A percentile compares a stretch with the other conserved stretches of the same genome.
These are phyloP conservation scores for Plasmodium adleri DNA, from an alignment of 169 alveolate species.

Conservation along the genomic window DNA sequence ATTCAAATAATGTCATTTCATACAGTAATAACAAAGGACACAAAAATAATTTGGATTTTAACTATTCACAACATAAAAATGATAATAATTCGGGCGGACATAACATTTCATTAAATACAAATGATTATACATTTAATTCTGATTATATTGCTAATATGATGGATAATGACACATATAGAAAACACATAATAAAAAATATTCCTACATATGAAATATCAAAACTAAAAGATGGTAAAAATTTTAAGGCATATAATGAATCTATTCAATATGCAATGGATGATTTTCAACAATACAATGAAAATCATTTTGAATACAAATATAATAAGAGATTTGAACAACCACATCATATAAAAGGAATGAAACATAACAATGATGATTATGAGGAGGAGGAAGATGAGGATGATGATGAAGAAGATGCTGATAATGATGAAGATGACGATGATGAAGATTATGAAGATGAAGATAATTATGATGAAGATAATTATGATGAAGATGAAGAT, in stretches of 20 bases:
- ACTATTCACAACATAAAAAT: background rate
- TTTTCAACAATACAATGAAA: background rate
- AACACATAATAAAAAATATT: constrained; percentile 5
- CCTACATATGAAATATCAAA: background rate
- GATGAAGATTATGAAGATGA: constrained; percentile 12
- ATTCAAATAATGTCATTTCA: background rate
- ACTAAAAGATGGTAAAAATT: background rate
- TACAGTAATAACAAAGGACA: background rate
- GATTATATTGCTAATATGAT: background rate
- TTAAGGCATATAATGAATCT: constrained; percentile 1
- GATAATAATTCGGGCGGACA: background rate
- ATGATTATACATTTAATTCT: constrained; percentile 14
- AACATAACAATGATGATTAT: constrained; percentile 10
- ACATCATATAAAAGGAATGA: background rate
- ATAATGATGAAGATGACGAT: constrained; percentile 2
- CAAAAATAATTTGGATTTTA: background rate
- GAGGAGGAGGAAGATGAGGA: constrained; percentile 45
- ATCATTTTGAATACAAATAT: background rate
- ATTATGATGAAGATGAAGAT: constrained; percentile 8
- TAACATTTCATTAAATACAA: background rate
- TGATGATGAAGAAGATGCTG: constrained; percentile 21
- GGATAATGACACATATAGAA: background rate
- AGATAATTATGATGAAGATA: too few species aligned
- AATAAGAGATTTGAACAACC: background rate
- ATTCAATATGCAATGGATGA: background rate